These are phyloP conservation scores for Periconia macrospinosa DNA, from an alignment of 2,329 filamentous ascomycete species.

Conservation along the genomic window DNA sequence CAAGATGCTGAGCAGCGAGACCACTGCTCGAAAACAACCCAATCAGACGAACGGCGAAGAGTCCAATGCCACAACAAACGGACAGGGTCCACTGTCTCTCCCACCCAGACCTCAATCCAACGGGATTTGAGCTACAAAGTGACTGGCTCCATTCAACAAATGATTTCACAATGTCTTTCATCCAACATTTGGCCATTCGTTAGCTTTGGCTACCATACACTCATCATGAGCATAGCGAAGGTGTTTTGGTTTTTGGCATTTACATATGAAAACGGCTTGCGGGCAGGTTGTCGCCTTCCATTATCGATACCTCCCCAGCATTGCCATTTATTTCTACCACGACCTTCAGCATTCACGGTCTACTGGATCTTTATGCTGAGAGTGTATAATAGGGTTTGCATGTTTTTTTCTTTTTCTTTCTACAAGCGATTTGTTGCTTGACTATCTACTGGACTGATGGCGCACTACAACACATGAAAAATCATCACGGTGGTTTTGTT, in stretches of 20 bases:
- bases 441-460: not conserved
- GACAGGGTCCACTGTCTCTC: slow-evolving; percentile 9
- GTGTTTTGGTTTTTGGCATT: slow-evolving; percentile 24
- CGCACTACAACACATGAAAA: not conserved
- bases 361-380: too few relatives aligned
- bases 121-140: slow-evolving; percentile 12
- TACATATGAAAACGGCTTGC: not conserved
- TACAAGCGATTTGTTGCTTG: not conserved
- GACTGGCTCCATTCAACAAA: not conserved
- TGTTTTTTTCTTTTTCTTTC: not conserved
- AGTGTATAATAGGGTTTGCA: not conserved
- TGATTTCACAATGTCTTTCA: not conserved
- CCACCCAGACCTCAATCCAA: slow-evolving; percentile 20
- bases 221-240: slow-evolving; percentile 37
- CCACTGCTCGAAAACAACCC: slow-evolving; percentile 2
- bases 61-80: slow-evolving; percentile 14
- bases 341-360: too few relatives aligned
- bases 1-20: slow-evolving; percentile 37
- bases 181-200: slow-evolving; percentile 12
- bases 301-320: too few relatives aligned
- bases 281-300: too few relatives aligned
- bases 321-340: too few relatives aligned
- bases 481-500: not conserved
- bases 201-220: not conserved
- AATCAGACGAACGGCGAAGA: slow-evolving; percentile 14